These are phyloP conservation scores for Allium cepa DNA, from an alignment of 106 monocot species.

Conservation along the genomic window DNA sequence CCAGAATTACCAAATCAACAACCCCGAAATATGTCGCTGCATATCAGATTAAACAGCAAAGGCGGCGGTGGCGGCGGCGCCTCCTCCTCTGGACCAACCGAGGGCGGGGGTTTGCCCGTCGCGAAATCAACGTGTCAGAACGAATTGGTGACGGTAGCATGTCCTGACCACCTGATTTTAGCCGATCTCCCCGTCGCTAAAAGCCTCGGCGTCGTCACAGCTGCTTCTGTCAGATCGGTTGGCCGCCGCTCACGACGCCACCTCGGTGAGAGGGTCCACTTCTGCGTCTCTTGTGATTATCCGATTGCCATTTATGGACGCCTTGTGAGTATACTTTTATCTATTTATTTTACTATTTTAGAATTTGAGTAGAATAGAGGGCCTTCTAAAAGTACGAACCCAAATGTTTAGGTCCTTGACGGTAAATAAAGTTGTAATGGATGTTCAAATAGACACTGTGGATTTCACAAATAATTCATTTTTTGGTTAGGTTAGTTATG, in stretches of 20 bases:
- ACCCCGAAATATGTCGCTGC: slow-evolving; percentile 38
- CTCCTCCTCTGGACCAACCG: neutral
- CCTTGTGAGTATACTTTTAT: slow-evolving; percentile 26
- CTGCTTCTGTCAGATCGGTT: slow-evolving; percentile 32
- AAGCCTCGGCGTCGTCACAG: slow-evolving; percentile 50
- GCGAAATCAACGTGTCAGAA: slow-evolving; percentile 15
- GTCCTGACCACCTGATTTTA: slow-evolving; percentile 74
- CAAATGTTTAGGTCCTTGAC: too few species aligned
- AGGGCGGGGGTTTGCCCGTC: slow-evolving; percentile 22
- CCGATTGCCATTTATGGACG: slow-evolving; percentile 76
- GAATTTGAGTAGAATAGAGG: neutral
- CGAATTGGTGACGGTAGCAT: slow-evolving; percentile 68
- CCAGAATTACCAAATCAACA: too few species aligned
- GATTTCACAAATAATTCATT: too few species aligned
- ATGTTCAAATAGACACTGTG: too few species aligned
- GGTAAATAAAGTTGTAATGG: too few species aligned
- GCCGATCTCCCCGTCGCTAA: slow-evolving; percentile 85
- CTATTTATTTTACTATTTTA: neutral
- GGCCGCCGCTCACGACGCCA: slow-evolving; percentile 57
- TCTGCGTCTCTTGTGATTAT: slow-evolving; percentile 68
- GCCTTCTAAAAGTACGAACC: too few species aligned
- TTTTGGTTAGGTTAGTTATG: too few species aligned
- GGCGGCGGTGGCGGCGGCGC: slow-evolving; percentile 18
- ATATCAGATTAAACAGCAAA: slow-evolving; percentile 72
- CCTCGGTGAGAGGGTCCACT: slow-evolving; percentile 59